Conservation (phyloP, 495 filamentous ascomycete species). For the Penicillium soppii region DNA sequence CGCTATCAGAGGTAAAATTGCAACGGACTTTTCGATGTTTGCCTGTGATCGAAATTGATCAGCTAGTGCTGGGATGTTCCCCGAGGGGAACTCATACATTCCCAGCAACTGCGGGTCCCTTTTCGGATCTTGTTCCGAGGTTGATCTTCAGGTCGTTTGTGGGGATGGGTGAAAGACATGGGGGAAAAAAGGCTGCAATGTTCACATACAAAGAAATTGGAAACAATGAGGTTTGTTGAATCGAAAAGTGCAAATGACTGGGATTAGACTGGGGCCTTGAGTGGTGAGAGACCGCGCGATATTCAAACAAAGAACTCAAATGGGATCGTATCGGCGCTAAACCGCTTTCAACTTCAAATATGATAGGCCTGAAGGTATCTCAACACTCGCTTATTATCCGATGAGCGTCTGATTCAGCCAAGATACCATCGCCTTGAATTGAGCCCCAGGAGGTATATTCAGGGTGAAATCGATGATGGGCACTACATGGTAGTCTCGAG, state of each 20-base stretch:
- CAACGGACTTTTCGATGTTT: constrained; percentile 23
- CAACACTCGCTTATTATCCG: neutral
- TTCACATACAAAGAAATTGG: neutral
- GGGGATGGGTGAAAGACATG: neutral
- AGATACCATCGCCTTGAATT: constrained; percentile 9
- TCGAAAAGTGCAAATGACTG: too few species aligned
- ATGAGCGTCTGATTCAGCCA: constrained; percentile 1
- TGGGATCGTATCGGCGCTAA: too few species aligned
- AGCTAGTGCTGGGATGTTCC: neutral
- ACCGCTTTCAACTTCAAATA: too few species aligned
- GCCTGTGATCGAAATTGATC: constrained; percentile 1
- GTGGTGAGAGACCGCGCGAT: too few species aligned
- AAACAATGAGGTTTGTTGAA: neutral
- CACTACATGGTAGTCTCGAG: constrained; percentile 2
- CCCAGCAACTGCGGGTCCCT: constrained; percentile 56
- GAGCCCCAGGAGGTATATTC: constrained; percentile 3
- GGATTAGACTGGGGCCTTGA: too few species aligned
- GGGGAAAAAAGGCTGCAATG: neutral
- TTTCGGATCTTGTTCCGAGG: constrained; percentile 51
- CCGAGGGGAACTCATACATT: constrained; percentile 40
- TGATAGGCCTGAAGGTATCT: too few species aligned
- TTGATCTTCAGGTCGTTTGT: neutral
- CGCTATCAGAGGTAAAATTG: constrained; percentile 10
- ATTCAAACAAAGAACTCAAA: too few species aligned
- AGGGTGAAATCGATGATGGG: constrained; percentile 6